Evolutionary conservation across 2,329 filamentous ascomycete genomes (phyloP), one percentile per base, ranked within the genome.

Genomic region (Scopulariopsis brevicaulis): DNA sequence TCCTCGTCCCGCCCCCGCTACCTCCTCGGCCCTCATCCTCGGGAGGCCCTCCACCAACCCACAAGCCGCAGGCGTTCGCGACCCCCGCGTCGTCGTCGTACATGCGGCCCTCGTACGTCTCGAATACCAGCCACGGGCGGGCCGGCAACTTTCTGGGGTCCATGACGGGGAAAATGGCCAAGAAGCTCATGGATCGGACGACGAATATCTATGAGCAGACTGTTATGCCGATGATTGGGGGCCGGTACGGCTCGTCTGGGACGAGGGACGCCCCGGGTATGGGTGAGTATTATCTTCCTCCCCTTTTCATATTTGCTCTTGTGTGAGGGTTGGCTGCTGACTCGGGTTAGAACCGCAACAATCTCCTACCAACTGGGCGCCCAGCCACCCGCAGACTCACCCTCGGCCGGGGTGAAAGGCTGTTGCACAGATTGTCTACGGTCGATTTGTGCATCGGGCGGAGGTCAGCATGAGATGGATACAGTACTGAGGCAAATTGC

Each of bases 151-250:
- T 59, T 34, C 54, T 64, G 48, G 46, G 46, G 5, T 20, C n/a
- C 20, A 60, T 64, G 20, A 63, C 59, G 59, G 62, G 55, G 55
- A 60, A 60, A 35, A 60, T 59, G 24, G 62, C 62, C 14, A 61
- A 61, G 56, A 64, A 60, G 57, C 57, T 64, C 20, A 54, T 63
- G 22, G 56, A 50, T 48, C 60, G 60, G 56, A 64, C 63, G 18
- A 61, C 62, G 20, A 61, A 62, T 37, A 61, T 64, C 12, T 57
- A 64, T 24, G 63, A 64, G 54, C 61, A 63, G 58, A 60, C 57
- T 25, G 59, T 65, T 20, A 58, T 60, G 43, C 63, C 64, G 1
- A 60, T 62, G 43, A 59, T 65, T 15, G 55, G 50, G 3, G 50
- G 34, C 1, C 32, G 48, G 18, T 50, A 57, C 32, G 48, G 48